Evolutionary conservation across 106 monocot genomes (phyloP).

Genomic region (Posidonia australis): DNA sequence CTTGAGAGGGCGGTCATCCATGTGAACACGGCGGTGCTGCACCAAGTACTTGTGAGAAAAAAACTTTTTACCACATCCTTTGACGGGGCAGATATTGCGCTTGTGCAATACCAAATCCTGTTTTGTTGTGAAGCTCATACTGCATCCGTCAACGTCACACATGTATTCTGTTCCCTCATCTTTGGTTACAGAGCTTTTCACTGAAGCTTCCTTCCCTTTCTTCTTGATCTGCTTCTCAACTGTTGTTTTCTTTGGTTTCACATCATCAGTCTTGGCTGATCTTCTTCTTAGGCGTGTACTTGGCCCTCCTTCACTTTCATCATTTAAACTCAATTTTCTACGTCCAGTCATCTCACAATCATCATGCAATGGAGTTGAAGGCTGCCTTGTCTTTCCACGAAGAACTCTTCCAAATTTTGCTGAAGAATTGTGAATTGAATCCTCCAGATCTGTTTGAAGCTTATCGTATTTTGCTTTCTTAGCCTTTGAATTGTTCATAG

Average conservation of each 20-base stretch:
- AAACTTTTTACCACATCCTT: conserved; percentile 73
- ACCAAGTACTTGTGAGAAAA: conserved; percentile 87
- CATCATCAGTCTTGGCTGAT: conserved; percentile 14
- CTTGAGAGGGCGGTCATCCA: conserved; percentile 68
- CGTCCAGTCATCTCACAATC: not conserved
- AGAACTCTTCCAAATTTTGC: conserved; percentile 19
- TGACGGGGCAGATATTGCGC: conserved; percentile 68
- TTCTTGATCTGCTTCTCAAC: conserved; percentile 22
- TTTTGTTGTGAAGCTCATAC: conserved; percentile 58
- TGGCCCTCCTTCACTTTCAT: conserved; percentile 29
- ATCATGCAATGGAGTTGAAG: not conserved
- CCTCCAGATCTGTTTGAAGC: not conserved
- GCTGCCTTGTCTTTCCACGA: conserved; percentile 6
- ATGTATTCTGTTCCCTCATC: conserved; percentile 27
- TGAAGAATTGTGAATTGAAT: conserved; percentile 15
- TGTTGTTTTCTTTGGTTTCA: conserved; percentile 17
- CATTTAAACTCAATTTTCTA: conserved; percentile 8
- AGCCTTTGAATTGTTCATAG: conserved; percentile 14
- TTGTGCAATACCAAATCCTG: conserved; percentile 61
- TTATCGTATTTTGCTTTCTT: conserved; percentile 17
- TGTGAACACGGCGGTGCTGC: conserved; percentile 72
- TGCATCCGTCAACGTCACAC: conserved; percentile 66
- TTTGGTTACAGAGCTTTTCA: not conserved
- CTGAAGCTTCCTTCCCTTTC: conserved; percentile 18
- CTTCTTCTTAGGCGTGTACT: conserved; percentile 17